Evolutionary conservation across 371 early-diverging fungal species (phyloP).

Genomic region (Chytridium lagenaria): DNA sequence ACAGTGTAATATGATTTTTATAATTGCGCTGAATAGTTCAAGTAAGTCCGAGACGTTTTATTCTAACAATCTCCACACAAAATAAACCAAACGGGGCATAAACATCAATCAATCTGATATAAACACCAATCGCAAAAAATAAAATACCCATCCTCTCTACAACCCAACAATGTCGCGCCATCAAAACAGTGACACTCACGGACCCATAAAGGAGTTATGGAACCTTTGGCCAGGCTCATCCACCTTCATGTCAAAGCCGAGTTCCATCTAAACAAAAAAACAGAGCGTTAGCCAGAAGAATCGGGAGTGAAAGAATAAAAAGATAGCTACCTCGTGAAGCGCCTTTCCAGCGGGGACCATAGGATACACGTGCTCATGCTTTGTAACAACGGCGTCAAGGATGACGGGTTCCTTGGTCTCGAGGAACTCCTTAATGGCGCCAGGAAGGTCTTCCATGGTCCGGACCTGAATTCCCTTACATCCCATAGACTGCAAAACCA

Average conservation of each 20-base stretch:
- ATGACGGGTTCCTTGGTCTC: slow-evolving; percentile 77
- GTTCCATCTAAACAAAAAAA: slow-evolving; percentile 45
- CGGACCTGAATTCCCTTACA: slow-evolving; percentile 86
- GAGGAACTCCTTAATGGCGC: slow-evolving; percentile 85
- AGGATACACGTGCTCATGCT: slow-evolving; percentile 92
- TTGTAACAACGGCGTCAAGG: slow-evolving; percentile 88
- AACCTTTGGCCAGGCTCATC: slow-evolving; percentile 49
- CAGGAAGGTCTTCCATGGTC: slow-evolving; percentile 83
- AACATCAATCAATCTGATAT: too few species aligned
- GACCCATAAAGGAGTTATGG: slow-evolving; percentile 51
- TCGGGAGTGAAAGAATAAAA: neutral
- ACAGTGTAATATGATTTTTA: too few species aligned
- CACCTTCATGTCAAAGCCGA: slow-evolving; percentile 40
- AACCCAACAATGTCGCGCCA: too few species aligned
- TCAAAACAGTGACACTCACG: too few species aligned
- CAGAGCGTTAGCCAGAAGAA: neutral
- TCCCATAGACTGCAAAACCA: slow-evolving; percentile 68
- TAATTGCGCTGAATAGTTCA: too few species aligned
- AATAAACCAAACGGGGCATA: too few species aligned
- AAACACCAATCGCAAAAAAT: too few species aligned
- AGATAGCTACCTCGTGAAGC: slow-evolving; percentile 72
- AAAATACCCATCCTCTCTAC: too few species aligned
- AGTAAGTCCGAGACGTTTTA: too few species aligned
- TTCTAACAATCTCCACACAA: too few species aligned
- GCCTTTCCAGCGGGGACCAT: slow-evolving; percentile 97